A percentile compares a stretch with the other conserved stretches of the same genome.
These are phyloP conservation scores for Salix purpurea DNA, from an alignment of 345 rosid species.

Conservation along the genomic window DNA sequence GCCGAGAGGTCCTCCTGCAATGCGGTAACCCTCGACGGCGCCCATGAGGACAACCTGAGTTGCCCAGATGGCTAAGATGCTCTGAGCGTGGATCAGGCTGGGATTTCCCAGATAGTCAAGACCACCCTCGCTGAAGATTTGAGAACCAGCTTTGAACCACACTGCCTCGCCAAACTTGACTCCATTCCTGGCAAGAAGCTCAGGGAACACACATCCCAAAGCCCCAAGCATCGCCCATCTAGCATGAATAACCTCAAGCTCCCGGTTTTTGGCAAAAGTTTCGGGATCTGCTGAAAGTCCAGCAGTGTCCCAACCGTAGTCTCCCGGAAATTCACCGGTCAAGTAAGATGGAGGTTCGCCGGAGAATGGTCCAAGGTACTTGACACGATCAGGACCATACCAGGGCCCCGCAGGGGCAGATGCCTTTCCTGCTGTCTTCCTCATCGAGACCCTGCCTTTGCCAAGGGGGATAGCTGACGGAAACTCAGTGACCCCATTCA, in stretches of 20 bases:
- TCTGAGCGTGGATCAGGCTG: constrained; percentile 43
- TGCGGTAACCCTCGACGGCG: constrained; percentile 43
- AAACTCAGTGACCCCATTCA: constrained; percentile 10
- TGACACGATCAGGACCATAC: constrained; percentile 32
- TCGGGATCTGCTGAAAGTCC: constrained; percentile 28
- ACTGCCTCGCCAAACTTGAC: constrained; percentile 31
- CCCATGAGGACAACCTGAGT: constrained; percentile 44
- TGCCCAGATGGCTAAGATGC: constrained; percentile 49
- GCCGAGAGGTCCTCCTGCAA: constrained; percentile 48
- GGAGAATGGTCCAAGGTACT: constrained; percentile 29
- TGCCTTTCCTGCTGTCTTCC: neutral
- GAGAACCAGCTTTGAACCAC: constrained; percentile 30
- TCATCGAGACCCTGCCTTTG: too few species aligned
- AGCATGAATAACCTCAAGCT: constrained; percentile 26
- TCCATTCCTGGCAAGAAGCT: constrained; percentile 26
- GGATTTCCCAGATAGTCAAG: constrained; percentile 30
- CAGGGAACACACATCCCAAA: constrained; percentile 22
- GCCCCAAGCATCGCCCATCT: constrained; percentile 4
- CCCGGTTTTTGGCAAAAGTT: constrained; percentile 31
- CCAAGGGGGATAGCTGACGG: constrained; percentile 9
- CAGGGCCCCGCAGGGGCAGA: constrained; percentile 23
- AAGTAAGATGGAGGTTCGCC: constrained; percentile 27
- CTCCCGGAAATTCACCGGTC: constrained; percentile 26
- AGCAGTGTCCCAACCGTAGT: constrained; percentile 34
- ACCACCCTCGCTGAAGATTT: constrained; percentile 29